These are phyloP conservation scores for Candida tropicalis DNA, from an alignment of 1,139 yeast species.

Conservation along the genomic window DNA sequence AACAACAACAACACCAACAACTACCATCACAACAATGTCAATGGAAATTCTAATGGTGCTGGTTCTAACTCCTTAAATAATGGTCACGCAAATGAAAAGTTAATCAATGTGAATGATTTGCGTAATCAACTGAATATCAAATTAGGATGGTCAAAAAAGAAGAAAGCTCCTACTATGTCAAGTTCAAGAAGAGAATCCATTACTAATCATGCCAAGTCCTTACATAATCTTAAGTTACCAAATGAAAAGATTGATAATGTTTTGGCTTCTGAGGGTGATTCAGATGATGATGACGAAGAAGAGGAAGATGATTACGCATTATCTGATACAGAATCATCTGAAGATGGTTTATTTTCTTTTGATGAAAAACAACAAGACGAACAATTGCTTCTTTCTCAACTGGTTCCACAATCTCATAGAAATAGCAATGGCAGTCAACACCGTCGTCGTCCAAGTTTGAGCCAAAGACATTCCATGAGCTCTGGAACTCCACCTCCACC, in stretches of 20 bases:
- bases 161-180: constrained; percentile 15
- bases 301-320: constrained; percentile 23
- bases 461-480: constrained; percentile 2
- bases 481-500: constrained; percentile 30
- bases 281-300: constrained; percentile 24
- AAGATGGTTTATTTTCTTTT: constrained; percentile 41
- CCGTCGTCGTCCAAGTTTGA: constrained; percentile 2
- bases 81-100: constrained; percentile 32
- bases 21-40: too few relatives aligned
- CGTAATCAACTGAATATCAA: constrained; percentile 44
- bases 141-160: constrained; percentile 50
- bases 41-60: neutral
- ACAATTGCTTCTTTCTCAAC: neutral
- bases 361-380: constrained; percentile 34
- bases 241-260: constrained; percentile 34
- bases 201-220: constrained; percentile 47
- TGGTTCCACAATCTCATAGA: constrained; percentile 1
- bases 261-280: constrained; percentile 49
- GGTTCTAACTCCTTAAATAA: constrained; percentile 6
- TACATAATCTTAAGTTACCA: constrained; percentile 52
- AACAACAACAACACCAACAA: constrained; percentile 1
- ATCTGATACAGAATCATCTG: constrained; percentile 19
- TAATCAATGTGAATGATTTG: constrained; percentile 39
- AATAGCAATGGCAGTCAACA: neutral
- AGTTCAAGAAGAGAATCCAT: constrained; percentile 55